Percentiles rank a stretch among this genome's conserved stretches.
Evolutionary conservation across 179 eudicot species (phyloP).

Genomic region (Nepenthes alata): DNA sequence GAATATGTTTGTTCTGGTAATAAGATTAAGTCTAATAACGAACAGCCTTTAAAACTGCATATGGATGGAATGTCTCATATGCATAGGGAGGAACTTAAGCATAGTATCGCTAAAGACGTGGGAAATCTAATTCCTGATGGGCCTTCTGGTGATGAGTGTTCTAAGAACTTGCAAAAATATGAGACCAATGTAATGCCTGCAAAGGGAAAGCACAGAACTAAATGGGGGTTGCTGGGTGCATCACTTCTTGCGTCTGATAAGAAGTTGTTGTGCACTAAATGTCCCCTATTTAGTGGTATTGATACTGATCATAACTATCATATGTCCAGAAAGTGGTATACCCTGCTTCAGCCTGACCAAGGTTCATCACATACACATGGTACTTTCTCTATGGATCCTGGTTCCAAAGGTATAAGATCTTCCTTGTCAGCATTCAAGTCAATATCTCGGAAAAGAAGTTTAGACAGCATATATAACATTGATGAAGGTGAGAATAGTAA

Average conservation of each 20-base stretch:
- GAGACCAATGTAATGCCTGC: conserved; percentile 13
- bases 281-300: conserved; percentile 13
- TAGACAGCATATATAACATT: conserved; percentile 10
- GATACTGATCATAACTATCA: conserved; percentile 13
- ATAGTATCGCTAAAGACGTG: no score
- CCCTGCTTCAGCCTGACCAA: conserved; percentile 16
- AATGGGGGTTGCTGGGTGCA: conserved; percentile 22
- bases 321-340: conserved; percentile 15
- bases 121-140: no score
- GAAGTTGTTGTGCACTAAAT: conserved; percentile 12
- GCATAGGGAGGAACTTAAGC: no score
- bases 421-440: conserved; percentile 19
- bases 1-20: conserved; percentile 10
- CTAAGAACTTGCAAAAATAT: conserved; percentile 4
- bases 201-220: conserved; percentile 23
- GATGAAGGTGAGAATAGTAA: conserved; percentile 11
- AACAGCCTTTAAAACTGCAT: conserved; percentile 17
- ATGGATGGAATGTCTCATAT: conserved; percentile 15
- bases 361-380: conserved; percentile 11
- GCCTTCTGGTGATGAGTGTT: no score
- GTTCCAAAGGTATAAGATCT: conserved; percentile 19
- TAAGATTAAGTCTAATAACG: conserved; percentile 16
- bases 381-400: conserved; percentile 15
- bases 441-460: conserved; percentile 23
- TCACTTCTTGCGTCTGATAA: conserved; percentile 18